Conservation (phyloP, 179 eudicot genomes). For the Carnegiea gigantea region DNA sequence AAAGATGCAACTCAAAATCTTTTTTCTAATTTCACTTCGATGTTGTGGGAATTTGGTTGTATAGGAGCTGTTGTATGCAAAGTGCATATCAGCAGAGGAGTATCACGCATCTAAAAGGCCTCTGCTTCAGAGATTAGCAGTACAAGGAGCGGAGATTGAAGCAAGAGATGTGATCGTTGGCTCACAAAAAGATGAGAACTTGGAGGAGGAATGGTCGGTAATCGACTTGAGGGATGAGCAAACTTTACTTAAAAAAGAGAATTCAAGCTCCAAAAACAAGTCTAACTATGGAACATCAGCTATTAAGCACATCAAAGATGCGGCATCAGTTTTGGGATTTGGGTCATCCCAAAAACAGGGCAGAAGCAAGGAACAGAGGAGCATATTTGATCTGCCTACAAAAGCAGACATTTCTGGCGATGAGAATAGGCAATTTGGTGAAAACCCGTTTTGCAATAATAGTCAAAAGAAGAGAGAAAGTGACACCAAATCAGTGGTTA, state of each 20-base stretch:
- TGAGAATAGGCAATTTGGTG: slow-evolving; percentile 34
- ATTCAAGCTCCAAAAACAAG: slow-evolving; percentile 40
- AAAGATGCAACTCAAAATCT: too few species aligned
- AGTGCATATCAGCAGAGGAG: slow-evolving; percentile 85
- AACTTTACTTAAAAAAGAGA: slow-evolving; percentile 33
- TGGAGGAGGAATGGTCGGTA: slow-evolving; percentile 71
- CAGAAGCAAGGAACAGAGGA: slow-evolving; percentile 40
- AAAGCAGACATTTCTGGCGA: slow-evolving; percentile 10
- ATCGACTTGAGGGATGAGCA: slow-evolving; percentile 72
- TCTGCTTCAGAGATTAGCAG: slow-evolving; percentile 71
- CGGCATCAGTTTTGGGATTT: slow-evolving; percentile 53
- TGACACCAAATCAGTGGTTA: slow-evolving; percentile 45
- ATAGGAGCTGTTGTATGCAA: slow-evolving; percentile 75
- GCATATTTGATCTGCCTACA: slow-evolving; percentile 33
- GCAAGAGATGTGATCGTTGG: slow-evolving; percentile 57
- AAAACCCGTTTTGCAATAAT: slow-evolving; percentile 56
- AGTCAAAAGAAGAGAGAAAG: slow-evolving; percentile 29
- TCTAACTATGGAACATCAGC: slow-evolving; percentile 42
- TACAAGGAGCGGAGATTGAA: slow-evolving; percentile 79
- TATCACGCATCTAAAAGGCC: slow-evolving; percentile 86
- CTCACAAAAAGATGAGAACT: slow-evolving; percentile 29
- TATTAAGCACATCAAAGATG: slow-evolving; percentile 54
- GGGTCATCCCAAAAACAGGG: slow-evolving; percentile 24
- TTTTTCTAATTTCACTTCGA: too few species aligned
- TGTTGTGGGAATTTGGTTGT: background rate